phyloP scores from a whole-genome alignment of 352 stramenopile species.

The Pythium scleroteichum region DNA sequence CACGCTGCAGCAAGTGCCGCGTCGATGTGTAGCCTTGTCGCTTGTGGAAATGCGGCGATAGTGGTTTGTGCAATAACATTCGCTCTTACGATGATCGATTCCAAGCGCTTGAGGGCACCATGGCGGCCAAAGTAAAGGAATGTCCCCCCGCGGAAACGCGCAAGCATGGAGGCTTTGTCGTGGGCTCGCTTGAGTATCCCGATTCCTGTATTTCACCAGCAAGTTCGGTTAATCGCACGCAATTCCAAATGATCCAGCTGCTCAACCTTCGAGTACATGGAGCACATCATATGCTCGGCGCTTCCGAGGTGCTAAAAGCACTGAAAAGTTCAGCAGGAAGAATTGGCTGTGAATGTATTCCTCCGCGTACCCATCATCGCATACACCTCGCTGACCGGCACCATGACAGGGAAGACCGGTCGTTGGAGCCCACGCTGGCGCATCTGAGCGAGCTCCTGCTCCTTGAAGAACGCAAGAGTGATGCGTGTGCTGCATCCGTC shows the following conservation, averaged over 20 bases:
- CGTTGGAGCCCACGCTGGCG: conserved; percentile 1
- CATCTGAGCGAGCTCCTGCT: conserved; percentile 47
- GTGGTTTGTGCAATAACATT: not conserved
- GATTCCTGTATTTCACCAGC: conserved; percentile 35
- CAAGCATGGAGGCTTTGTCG: conserved; percentile 30
- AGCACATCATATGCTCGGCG: conserved; percentile 76
- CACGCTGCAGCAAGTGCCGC: conserved; percentile 43
- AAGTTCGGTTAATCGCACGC: not conserved
- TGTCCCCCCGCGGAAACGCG: conserved; percentile 35
- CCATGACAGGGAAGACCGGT: conserved; percentile 42
- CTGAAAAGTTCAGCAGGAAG: not conserved
- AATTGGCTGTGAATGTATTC: not conserved
- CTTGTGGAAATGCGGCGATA: not conserved
- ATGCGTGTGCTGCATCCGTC: conserved; percentile 39
- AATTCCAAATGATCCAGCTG: not conserved
- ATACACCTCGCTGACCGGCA: conserved; percentile 66
- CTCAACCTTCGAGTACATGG: conserved; percentile 72
- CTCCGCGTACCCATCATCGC: conserved; percentile 52
- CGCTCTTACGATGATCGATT: conserved; percentile 27
- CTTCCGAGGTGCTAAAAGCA: conserved; percentile 56
- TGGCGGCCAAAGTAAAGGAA: conserved; percentile 64
- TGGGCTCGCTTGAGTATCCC: conserved; percentile 60
- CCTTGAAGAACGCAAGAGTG: conserved; percentile 63
- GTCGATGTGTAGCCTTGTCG: conserved; percentile 37
- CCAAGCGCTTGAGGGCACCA: conserved; percentile 46